phyloP scores from a whole-genome alignment of 495 filamentous ascomycete species.

The Entonaema liquescens region DNA sequence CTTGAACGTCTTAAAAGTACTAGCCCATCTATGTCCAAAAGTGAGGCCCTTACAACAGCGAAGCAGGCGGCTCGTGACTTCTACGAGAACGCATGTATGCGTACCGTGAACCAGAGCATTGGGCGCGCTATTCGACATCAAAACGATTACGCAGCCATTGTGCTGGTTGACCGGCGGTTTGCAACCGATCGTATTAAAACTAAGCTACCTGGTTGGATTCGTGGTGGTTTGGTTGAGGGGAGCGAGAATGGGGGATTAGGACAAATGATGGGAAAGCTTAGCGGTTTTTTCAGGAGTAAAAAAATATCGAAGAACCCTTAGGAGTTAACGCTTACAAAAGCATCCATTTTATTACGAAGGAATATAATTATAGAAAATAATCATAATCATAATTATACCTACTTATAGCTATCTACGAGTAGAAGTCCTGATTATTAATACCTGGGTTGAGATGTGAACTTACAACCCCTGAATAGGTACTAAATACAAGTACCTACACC shows the following conservation, averaged over 20 bases:
- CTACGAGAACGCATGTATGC: slow-evolving; percentile 96
- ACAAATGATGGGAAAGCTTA: slow-evolving; percentile 64
- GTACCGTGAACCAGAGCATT: slow-evolving; percentile 96
- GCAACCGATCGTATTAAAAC: slow-evolving; percentile 68
- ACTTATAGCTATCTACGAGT: too few relatives aligned
- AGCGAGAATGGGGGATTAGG: slow-evolving; percentile 57
- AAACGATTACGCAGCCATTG: slow-evolving; percentile 87
- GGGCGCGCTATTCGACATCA: slow-evolving; percentile 90
- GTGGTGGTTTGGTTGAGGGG: slow-evolving; percentile 62
- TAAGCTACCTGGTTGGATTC: slow-evolving; percentile 93
- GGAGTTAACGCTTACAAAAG: too few relatives aligned
- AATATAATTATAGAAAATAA: background rate
- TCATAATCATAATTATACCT: background rate
- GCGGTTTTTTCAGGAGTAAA: slow-evolving; percentile 65
- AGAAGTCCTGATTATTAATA: too few relatives aligned
- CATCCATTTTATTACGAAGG: too few relatives aligned
- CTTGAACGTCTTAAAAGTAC: slow-evolving; percentile 51
- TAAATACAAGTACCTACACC: background rate
- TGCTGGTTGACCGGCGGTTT: slow-evolving; percentile 85
- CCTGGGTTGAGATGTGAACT: background rate
- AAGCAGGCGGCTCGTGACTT: slow-evolving; percentile 81
- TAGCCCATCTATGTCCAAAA: slow-evolving; percentile 62
- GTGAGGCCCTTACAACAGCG: slow-evolving; percentile 54
- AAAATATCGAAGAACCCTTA: background rate
- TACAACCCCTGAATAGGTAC: background rate